Conservation (phyloP, 1,139 yeast genomes). For the Pneumocystis canis region DNA sequence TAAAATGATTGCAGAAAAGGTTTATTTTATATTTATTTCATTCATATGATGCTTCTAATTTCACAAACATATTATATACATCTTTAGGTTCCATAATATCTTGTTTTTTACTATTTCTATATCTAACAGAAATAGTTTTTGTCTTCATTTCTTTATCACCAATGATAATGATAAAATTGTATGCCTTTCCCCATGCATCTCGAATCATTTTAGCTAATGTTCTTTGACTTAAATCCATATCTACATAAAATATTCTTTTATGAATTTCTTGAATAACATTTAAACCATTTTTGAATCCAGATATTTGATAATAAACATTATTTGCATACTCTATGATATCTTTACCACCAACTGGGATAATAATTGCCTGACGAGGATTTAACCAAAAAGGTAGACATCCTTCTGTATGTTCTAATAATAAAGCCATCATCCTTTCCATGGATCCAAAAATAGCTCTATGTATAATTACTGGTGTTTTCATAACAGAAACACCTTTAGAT, state of each 20-base stretch:
- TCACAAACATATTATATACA: not conserved
- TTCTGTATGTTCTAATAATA: slow-evolving; percentile 88
- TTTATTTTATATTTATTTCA: not conserved
- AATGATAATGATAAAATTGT: slow-evolving; percentile 87
- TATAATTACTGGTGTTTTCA: slow-evolving; percentile 82
- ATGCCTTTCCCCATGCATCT: slow-evolving; percentile 82
- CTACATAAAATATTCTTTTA: slow-evolving; percentile 58
- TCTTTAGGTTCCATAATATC: not conserved
- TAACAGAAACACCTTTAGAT: slow-evolving; percentile 23
- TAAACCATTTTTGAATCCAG: slow-evolving; percentile 23
- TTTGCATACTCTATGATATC: slow-evolving; percentile 70
- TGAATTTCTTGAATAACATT: slow-evolving; percentile 3
- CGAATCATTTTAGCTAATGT: slow-evolving; percentile 93
- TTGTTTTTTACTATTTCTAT: slow-evolving; percentile 47
- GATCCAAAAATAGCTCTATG: slow-evolving; percentile 97
- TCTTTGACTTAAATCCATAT: slow-evolving; percentile 83
- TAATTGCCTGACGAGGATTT: slow-evolving; percentile 89
- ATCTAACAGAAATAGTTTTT: slow-evolving; percentile 74
- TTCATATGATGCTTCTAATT: not conserved
- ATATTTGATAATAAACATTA: slow-evolving; percentile 54
- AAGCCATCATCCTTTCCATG: slow-evolving; percentile 96
- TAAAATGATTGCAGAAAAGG: not conserved
- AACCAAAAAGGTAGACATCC: slow-evolving; percentile 99
- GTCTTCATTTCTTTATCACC: slow-evolving; percentile 82
- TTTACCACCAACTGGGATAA: slow-evolving; percentile 89